Percentiles rank a stretch among this genome's conserved stretches.
phyloP scores from a whole-genome alignment of 805 yeast genomes.

The Candida odintsovae region DNA sequence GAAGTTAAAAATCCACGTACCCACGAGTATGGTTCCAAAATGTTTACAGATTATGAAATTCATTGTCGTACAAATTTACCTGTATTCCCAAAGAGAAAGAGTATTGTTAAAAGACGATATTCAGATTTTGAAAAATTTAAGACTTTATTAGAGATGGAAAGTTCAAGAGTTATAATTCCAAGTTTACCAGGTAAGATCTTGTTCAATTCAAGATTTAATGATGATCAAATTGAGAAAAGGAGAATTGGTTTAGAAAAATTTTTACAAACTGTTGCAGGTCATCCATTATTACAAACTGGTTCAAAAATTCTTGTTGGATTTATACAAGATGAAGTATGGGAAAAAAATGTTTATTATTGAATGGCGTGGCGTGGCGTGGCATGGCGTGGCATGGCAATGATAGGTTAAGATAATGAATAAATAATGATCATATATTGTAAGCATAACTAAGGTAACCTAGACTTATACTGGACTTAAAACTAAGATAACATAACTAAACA shows the following conservation, averaged over 20 bases:
- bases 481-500: no score
- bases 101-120: conserved; percentile 78
- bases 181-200: conserved; percentile 82
- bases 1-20: conserved; percentile 81
- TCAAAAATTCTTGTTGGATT: conserved; percentile 72
- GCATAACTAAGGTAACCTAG: no score
- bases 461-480: no score
- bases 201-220: conserved; percentile 66
- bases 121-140: conserved; percentile 84
- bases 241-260: conserved; percentile 81
- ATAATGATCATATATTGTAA: not conserved
- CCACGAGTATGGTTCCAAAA: conserved; percentile 57
- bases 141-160: conserved; percentile 66
- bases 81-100: conserved; percentile 58
- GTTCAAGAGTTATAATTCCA: conserved; percentile 78
- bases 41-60: conserved; percentile 90
- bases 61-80: conserved; percentile 90
- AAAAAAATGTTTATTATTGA: conserved; percentile 23
- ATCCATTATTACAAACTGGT: conserved; percentile 88
- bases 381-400: not conserved
- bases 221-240: conserved; percentile 77
- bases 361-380: no score
- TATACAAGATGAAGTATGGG: conserved; percentile 85
- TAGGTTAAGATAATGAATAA: not conserved
- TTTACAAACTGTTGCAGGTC: conserved; percentile 77